These are phyloP conservation scores for Boletus tylopilopsis DNA, from an alignment of 768 basidiomycete species.

Conservation along the genomic window DNA sequence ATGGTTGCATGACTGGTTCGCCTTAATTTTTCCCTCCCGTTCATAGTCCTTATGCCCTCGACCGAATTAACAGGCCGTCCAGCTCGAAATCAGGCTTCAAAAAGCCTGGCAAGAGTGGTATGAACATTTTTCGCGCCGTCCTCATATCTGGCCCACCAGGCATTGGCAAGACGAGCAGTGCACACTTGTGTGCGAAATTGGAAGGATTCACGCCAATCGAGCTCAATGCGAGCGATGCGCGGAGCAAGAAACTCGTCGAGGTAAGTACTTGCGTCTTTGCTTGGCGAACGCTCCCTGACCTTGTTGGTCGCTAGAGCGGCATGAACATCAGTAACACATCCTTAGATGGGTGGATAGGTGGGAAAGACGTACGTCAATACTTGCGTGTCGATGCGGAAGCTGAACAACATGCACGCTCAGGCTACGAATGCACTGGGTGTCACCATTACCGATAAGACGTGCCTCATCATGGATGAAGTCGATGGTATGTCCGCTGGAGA, in stretches of 20 bases:
- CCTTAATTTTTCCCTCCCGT: neutral
- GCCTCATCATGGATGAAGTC: conserved; percentile 99
- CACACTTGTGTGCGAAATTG: conserved; percentile 88
- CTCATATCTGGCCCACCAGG: conserved; percentile 93
- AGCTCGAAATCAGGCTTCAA: conserved; percentile 79
- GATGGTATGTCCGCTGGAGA: conserved; percentile 99
- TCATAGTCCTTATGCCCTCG: neutral
- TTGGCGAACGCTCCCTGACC: neutral
- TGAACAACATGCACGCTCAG: conserved; percentile 27
- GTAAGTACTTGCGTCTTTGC: conserved; percentile 35
- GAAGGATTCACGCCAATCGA: conserved; percentile 92
- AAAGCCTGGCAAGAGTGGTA: conserved; percentile 88
- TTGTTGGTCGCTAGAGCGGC: conserved; percentile 50
- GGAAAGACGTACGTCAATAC: conserved; percentile 52
- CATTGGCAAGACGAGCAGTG: conserved; percentile 96
- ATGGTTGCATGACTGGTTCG: conserved; percentile 89
- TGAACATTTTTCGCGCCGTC: conserved; percentile 83
- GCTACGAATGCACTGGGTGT: conserved; percentile 67
- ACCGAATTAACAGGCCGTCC: conserved; percentile 50
- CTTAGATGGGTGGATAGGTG: conserved; percentile 80
- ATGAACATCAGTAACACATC: conserved; percentile 90
- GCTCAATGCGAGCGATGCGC: conserved; percentile 90
- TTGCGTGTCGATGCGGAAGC: neutral
- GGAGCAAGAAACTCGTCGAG: conserved; percentile 97
- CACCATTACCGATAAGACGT: conserved; percentile 70